Conservation (phyloP, 2,329 filamentous ascomycete genomes). For the Orbilia brochopaga region DNA sequence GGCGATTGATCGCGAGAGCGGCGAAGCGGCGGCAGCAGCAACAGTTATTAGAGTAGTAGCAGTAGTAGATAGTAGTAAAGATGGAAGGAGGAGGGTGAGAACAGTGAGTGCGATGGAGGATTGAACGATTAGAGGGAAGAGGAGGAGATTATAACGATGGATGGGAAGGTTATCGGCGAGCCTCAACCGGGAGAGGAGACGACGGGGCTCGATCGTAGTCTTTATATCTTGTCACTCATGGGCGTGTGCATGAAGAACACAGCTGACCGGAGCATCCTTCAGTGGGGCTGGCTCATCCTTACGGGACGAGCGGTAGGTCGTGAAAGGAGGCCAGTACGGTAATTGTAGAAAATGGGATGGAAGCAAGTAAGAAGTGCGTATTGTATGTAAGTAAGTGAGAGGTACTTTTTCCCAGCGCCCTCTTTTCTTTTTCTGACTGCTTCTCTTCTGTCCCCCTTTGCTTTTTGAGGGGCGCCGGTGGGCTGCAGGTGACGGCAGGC, state of each 20-base stretch:
- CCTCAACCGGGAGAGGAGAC: constrained; percentile 36
- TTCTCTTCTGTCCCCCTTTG: background rate
- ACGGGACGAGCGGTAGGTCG: constrained; percentile 29
- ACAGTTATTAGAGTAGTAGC: too few species aligned
- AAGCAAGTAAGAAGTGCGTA: too few species aligned
- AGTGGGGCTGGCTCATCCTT: constrained; percentile 48
- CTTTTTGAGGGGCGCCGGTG: background rate
- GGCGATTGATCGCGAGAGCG: constrained; percentile 33
- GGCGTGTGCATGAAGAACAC: constrained; percentile 46
- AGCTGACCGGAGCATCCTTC: constrained; percentile 50
- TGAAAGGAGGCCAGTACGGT: constrained; percentile 5
- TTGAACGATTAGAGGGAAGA: constrained; percentile 1
- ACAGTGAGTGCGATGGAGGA: background rate
- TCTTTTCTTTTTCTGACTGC: background rate
- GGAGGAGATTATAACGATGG: constrained; percentile 19
- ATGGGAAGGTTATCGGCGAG: constrained; percentile 47
- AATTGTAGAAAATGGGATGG: constrained; percentile 1
- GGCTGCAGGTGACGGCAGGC: constrained; percentile 37
- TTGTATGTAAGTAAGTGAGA: too few species aligned
- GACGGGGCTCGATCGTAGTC: constrained; percentile 30
- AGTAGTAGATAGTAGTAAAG: too few species aligned
- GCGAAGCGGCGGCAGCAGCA: too few species aligned
- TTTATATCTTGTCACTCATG: constrained; percentile 43
- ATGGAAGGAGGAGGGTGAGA: background rate
- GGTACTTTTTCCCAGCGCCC: background rate